A percentile compares a stretch with the other conserved stretches of the same genome.
phyloP scores from a whole-genome alignment of 139 green algal species.

The Trebouxia sp. region DNA sequence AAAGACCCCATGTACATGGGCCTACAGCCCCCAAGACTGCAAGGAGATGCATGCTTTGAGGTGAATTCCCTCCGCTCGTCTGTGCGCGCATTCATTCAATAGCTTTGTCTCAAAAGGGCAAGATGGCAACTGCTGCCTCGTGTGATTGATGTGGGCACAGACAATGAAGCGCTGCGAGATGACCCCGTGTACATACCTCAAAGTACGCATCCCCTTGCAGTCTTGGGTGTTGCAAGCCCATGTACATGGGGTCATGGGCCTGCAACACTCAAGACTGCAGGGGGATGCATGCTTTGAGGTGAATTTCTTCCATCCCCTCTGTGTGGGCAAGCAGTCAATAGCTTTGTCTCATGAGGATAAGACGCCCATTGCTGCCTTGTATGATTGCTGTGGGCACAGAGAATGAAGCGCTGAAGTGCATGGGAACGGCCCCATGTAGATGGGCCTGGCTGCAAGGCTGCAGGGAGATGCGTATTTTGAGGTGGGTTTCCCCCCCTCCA shows the following conservation, averaged over 20 bases:
- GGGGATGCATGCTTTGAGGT: too few relatives aligned
- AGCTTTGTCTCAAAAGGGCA: too few relatives aligned
- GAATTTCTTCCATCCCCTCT: too few relatives aligned
- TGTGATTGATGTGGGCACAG: too few relatives aligned
- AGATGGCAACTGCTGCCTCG: constrained; percentile 65
- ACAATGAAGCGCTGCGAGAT: constrained; percentile 11
- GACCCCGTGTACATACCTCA: constrained; percentile 64
- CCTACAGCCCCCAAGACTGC: constrained; percentile 69
- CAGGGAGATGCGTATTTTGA: constrained; percentile 76
- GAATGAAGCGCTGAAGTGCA: constrained; percentile 68
- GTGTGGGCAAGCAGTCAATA: too few relatives aligned
- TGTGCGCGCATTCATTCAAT: too few relatives aligned
- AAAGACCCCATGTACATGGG: constrained; percentile 70
- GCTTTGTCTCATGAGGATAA: too few relatives aligned
- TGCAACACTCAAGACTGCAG: too few relatives aligned
- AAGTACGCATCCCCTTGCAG: constrained; percentile 77
- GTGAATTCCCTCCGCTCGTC: constrained; percentile 2
- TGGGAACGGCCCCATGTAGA: constrained; percentile 68
- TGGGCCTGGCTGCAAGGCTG: constrained; percentile 71
- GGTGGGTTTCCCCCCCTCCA: constrained; percentile 15
- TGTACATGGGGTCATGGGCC: constrained; percentile 70
- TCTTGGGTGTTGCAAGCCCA: constrained; percentile 67
- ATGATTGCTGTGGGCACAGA: constrained; percentile 90
- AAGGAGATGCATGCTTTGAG: constrained; percentile 73
- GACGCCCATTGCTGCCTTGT: constrained; percentile 88